These are phyloP conservation scores for Daldinia decipiens DNA, from an alignment of 495 filamentous ascomycete genomes.

Conservation along the genomic window DNA sequence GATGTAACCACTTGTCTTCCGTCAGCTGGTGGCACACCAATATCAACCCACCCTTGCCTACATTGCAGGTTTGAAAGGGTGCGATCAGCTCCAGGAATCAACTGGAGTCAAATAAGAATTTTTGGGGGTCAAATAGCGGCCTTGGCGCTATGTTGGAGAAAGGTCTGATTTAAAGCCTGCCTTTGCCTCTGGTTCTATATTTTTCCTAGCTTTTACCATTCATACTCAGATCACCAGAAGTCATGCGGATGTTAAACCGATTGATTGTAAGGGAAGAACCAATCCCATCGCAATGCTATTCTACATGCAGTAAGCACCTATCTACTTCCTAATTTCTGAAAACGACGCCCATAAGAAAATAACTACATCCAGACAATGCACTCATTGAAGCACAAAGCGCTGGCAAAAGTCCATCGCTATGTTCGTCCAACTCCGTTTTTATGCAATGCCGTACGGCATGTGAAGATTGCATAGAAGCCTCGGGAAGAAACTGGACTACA, in stretches of 20 bases:
- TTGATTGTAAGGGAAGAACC: not conserved
- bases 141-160: not conserved
- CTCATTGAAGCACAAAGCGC: constrained; percentile 9
- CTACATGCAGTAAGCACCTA: constrained; percentile 21
- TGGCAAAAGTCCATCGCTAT: constrained; percentile 7
- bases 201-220: not conserved
- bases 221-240: not conserved
- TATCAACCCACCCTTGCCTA: not conserved
- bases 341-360: not conserved
- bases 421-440: not conserved
- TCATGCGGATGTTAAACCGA: not conserved
- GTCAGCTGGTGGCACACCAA: not conserved
- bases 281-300: constrained; percentile 11
- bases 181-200: not conserved
- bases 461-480: not conserved
- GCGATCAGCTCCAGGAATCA: not conserved
- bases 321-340: not conserved
- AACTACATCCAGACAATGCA: constrained; percentile 20
- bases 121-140: not conserved
- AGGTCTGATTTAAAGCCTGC: not conserved
- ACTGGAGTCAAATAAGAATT: not conserved
- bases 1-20: not conserved
- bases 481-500: not conserved
- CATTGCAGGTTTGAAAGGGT: not conserved
- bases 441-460: not conserved